phyloP scores from a whole-genome alignment of 1,284 basidiomycete species.

The Coniferiporia sulphurascens region DNA sequence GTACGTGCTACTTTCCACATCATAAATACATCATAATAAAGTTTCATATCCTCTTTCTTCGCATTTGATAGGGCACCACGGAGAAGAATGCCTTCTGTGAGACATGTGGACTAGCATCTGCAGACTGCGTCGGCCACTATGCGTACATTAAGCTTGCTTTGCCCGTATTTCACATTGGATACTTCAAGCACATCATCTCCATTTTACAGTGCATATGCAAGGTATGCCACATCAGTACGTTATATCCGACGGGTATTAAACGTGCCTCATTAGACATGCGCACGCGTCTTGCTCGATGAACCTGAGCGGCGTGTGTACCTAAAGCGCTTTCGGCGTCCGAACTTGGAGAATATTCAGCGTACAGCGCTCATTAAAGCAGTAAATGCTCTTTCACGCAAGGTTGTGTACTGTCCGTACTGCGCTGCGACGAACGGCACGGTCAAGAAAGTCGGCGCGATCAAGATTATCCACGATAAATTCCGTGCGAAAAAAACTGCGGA shows the following conservation, averaged over 20 bases:
- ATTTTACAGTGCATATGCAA: slow-evolving; percentile 98
- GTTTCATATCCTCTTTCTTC: slow-evolving; percentile 8
- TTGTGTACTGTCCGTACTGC: slow-evolving; percentile 91
- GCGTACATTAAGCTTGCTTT: slow-evolving; percentile 96
- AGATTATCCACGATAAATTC: slow-evolving; percentile 98
- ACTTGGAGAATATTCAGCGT: slow-evolving; percentile 92
- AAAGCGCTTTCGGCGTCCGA: slow-evolving; percentile 84
- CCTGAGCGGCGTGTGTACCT: slow-evolving; percentile 82
- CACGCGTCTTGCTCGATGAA: slow-evolving; percentile 89
- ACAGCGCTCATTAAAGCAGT: slow-evolving; percentile 87
- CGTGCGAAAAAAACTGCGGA: slow-evolving; percentile 91
- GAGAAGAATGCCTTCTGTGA: slow-evolving; percentile 92
- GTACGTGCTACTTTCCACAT: slow-evolving; percentile 45
- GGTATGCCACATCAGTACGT: slow-evolving; percentile 40
- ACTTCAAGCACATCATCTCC: slow-evolving; percentile 92
- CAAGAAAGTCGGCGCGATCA: slow-evolving; percentile 92
- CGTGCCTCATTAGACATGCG: slow-evolving; percentile 67
- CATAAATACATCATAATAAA: neutral
- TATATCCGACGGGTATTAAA: neutral
- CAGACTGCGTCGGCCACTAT: slow-evolving; percentile 97
- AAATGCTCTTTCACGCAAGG: slow-evolving; percentile 84
- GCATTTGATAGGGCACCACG: slow-evolving; percentile 73
- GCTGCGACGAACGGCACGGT: slow-evolving; percentile 92
- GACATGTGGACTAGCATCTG: slow-evolving; percentile 89
- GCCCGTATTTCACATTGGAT: slow-evolving; percentile 97